Evolutionary conservation across 139 green algal species (phyloP).

Genomic region (Pleodorina starrii): DNA sequence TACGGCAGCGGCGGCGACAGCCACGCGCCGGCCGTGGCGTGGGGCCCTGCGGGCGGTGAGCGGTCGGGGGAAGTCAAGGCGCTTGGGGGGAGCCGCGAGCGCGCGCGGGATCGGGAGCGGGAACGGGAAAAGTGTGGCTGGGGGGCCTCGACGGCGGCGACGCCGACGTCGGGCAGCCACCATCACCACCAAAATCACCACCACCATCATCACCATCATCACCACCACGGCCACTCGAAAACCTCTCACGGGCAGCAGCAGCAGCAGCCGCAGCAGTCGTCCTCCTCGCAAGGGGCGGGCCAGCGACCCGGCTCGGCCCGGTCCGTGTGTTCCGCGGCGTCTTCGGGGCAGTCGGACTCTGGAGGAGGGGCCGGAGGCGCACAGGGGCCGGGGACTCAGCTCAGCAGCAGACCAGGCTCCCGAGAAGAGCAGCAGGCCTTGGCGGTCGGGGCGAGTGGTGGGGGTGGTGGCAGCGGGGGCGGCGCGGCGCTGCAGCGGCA

Average conservation of each 20-base stretch:
- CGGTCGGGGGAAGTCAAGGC: no score
- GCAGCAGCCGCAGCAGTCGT: not conserved
- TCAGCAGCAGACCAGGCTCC: constrained; percentile 22
- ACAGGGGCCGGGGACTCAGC: not conserved
- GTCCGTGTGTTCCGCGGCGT: not conserved
- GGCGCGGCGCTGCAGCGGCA: not conserved
- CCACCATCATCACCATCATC: not conserved
- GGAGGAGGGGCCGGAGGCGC: no score
- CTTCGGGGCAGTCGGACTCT: constrained; percentile 23
- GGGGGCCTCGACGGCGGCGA: not conserved
- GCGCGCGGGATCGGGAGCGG: not conserved
- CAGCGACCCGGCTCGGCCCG: not conserved
- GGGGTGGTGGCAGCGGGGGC: not conserved
- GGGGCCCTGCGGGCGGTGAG: not conserved
- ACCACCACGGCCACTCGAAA: not conserved
- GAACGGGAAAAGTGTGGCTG: not conserved
- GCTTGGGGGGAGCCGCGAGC: no score
- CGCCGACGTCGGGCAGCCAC: not conserved
- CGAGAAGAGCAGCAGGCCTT: not conserved
- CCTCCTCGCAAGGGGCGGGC: not conserved
- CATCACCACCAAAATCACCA: not conserved
- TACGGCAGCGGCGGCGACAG: not conserved
- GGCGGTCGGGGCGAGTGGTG: not conserved
- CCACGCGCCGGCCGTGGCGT: not conserved
- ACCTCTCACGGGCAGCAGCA: not conserved